Evolutionary conservation across 2,329 filamentous ascomycete genomes (phyloP), one percentile per base, ranked within the genome.

Genomic region (Dryadomyces quercivorus): DNA sequence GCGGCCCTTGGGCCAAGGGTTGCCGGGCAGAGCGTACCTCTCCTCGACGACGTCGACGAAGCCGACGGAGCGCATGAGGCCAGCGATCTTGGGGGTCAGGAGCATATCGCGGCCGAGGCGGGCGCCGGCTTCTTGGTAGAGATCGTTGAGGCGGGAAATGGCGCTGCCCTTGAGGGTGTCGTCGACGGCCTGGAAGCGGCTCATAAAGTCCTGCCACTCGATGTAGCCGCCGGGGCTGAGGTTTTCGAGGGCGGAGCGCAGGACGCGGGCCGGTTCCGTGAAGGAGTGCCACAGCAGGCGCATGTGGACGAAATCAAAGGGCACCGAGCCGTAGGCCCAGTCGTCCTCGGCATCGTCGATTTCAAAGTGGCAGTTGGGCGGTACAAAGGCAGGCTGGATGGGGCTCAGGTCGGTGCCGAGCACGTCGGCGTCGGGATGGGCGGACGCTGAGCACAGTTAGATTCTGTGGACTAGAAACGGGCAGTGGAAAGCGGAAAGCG

Each of bases 351-450:
- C 74, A 59, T 86, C 81, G 63, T 85, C 82, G 43, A 85, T 74
- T 54, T 83, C 73, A 55, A 85, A 86, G 57, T 76, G 75, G 53
- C 82, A 79, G 60, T 85, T 86, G 16, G 74, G 71, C 0, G 81
- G 80, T 0, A 83, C 74, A 63, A 77, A 61, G 43, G 63, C 65
- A 5, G 75, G 74, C 59, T 78, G 75, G 40, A 77, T 75, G 2
- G 75, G 74, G 40, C 73, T 76, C 2, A 78, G 65, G 62, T 78
- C 75, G 6, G 70, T 73, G 49, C 75, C 75, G 43, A 70, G 67
- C 2, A 59, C 77, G 68, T 57, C 67, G 61, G 59, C 70, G 57
- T 65, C 58, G 26, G 72, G 72, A 31, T 72, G 67, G 8, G 64
- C 40, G 22, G 58, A 75, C 72, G 59, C 80, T 56, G 46, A 22